Evolutionary conservation across 164 flowering plant species (phyloP).

Genomic region (Tinospora cordifolia): DNA sequence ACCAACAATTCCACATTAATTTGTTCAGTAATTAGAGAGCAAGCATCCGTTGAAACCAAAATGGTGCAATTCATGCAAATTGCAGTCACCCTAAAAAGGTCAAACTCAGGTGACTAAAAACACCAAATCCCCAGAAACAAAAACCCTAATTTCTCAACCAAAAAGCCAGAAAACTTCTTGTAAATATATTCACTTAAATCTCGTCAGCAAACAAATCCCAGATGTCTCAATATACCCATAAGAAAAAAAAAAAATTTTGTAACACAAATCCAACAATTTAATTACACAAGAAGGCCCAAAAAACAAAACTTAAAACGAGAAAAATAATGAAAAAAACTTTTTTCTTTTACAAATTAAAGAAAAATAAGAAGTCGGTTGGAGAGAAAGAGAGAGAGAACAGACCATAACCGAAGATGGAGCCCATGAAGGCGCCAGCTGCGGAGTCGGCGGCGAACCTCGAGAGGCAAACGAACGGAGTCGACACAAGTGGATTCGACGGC

Average conservation of each 20-base stretch:
- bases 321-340: not conserved
- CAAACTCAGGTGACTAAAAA: not conserved
- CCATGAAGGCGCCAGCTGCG: constrained; percentile 77
- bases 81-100: too few relatives aligned
- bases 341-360: not conserved
- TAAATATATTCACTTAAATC: not conserved
- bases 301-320: not conserved
- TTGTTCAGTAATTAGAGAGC: not conserved
- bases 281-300: not conserved
- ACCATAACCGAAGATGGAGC: constrained; percentile 92
- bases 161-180: not conserved
- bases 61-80: not conserved
- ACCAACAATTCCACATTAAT: not conserved
- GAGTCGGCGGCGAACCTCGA: constrained; percentile 63
- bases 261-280: not conserved
- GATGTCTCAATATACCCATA: not conserved
- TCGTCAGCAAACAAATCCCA: not conserved
- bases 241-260: not conserved
- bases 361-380: not conserved
- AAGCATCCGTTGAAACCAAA: not conserved
- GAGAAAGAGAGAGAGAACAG: not conserved
- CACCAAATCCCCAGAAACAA: not conserved
- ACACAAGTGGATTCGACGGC: constrained; percentile 8
- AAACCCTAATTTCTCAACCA: constrained; percentile 9
- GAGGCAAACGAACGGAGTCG: constrained; percentile 54